Conservation (phyloP, 306 rosid genomes). For the Quercus dentata region DNA sequence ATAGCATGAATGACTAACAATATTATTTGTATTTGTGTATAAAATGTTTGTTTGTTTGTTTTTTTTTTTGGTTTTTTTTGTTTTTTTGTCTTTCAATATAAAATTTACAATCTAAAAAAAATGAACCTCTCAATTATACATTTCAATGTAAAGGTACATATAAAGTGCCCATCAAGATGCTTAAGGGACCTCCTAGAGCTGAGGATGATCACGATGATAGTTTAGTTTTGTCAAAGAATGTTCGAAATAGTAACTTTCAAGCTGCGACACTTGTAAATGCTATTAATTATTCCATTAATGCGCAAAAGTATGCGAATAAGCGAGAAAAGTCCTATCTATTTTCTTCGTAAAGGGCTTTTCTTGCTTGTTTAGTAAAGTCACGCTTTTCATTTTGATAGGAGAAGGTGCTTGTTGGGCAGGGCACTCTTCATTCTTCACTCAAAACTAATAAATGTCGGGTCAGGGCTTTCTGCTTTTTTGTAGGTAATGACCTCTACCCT, state of each 20-base stretch:
- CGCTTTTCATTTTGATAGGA: too few species aligned
- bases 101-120: not conserved
- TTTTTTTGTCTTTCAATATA: too few species aligned
- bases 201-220: constrained; percentile 23
- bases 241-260: constrained; percentile 27
- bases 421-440: too few species aligned
- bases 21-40: not conserved
- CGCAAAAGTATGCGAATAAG: too few species aligned
- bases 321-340: too few species aligned
- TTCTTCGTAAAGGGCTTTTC: too few species aligned
- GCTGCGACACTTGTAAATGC: constrained; percentile 34
- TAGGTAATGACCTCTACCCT: constrained; percentile 24
- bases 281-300: not conserved
- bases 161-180: constrained; percentile 19
- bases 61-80: too few species aligned
- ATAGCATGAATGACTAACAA: not conserved
- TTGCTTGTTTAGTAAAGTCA: too few species aligned
- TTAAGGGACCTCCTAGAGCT: constrained; percentile 18
- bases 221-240: constrained; percentile 29
- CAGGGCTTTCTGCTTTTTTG: too few species aligned
- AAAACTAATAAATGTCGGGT: too few species aligned
- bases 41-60: not conserved
- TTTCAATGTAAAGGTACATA: constrained; percentile 27
- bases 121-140: not conserved
- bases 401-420: too few species aligned